These are phyloP conservation scores for Candida glucosophila DNA, from an alignment of 1,139 yeast genomes.

Conservation along the genomic window DNA sequence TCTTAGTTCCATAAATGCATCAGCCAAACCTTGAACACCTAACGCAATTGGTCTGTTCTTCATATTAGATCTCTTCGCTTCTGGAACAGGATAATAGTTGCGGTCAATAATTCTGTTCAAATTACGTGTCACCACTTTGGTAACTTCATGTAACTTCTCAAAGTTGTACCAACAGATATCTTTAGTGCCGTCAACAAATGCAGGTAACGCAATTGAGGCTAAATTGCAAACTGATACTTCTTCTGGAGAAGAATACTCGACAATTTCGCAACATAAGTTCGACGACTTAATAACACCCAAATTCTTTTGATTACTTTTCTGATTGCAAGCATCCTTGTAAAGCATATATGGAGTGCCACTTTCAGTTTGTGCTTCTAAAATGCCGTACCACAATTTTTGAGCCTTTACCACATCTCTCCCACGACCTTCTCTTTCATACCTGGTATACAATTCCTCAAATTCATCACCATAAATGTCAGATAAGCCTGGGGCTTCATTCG, in stretches of 20 bases:
- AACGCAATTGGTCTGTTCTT: conserved; percentile 55
- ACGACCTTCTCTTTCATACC: conserved; percentile 36
- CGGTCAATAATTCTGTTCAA: conserved; percentile 51
- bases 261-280: conserved; percentile 50
- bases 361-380: conserved; percentile 48
- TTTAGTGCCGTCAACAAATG: conserved; percentile 44
- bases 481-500: conserved; percentile 44
- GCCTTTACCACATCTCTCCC: conserved; percentile 35
- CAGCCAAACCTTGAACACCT: conserved; percentile 60
- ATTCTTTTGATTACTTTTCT: conserved; percentile 46
- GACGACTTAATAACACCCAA: conserved; percentile 50
- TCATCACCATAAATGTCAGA: conserved; percentile 43
- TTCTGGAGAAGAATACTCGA: conserved; percentile 45
- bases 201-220: conserved; percentile 54
- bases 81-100: conserved; percentile 48
- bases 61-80: conserved; percentile 44
- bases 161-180: conserved; percentile 39
- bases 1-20: conserved; percentile 47
- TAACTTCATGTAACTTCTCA: conserved; percentile 44
- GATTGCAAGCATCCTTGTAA: conserved; percentile 49
- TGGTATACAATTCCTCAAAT: conserved; percentile 34
- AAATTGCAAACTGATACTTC: conserved; percentile 53
- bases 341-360: conserved; percentile 55
- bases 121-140: conserved; percentile 47
- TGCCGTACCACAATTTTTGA: conserved; percentile 45